These are phyloP conservation scores for Apophysomyces trapeziformis DNA, from an alignment of 371 early-diverging fungal genomes.

Conservation along the genomic window DNA sequence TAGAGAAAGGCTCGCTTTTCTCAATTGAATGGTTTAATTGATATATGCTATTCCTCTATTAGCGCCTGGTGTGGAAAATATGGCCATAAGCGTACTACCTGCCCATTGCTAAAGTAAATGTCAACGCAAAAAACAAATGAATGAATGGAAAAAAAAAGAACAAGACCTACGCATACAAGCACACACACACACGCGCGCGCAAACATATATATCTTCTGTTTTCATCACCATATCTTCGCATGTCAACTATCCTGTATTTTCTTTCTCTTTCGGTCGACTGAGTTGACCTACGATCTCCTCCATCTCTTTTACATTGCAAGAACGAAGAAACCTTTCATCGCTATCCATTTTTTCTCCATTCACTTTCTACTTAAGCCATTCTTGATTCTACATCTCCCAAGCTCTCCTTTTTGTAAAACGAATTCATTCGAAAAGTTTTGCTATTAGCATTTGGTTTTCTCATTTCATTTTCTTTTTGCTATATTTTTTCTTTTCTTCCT, in stretches of 20 bases:
- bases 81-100: slow-evolving; percentile 22
- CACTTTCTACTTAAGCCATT: too few species aligned
- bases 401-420: not conserved
- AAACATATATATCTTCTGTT: too few species aligned
- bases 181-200: too few species aligned
- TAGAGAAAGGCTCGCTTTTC: not conserved
- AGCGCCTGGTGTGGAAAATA: slow-evolving; percentile 29
- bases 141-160: not conserved
- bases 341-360: too few species aligned
- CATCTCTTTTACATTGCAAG: too few species aligned
- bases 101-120: slow-evolving; percentile 22
- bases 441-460: slow-evolving; percentile 3
- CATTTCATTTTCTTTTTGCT: not conserved
- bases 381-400: not conserved
- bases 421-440: too few species aligned
- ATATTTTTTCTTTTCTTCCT: not conserved
- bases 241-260: too few species aligned
- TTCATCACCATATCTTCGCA: too few species aligned
- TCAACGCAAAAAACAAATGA: too few species aligned
- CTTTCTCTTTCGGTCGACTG: too few species aligned
- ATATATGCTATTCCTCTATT: not conserved
- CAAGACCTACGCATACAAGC: not conserved
- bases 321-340: too few species aligned
- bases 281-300: too few species aligned
- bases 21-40: not conserved